These are phyloP conservation scores for Diaporthe vexans DNA, from an alignment of 2,329 filamentous ascomycete genomes.

Conservation along the genomic window DNA sequence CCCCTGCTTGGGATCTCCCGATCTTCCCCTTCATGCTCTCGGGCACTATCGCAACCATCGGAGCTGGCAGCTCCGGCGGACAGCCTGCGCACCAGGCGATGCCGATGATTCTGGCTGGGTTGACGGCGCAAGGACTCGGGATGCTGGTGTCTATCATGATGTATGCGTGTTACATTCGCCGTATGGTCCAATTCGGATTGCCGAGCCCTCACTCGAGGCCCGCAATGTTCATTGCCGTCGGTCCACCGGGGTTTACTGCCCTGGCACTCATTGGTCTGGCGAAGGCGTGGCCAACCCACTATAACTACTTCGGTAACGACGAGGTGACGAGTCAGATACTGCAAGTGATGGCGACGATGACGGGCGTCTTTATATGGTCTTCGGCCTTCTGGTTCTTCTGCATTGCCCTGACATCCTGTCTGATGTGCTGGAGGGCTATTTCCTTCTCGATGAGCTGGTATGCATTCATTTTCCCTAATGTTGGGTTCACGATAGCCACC, in stretches of 20 bases:
- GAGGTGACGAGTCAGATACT: conserved; percentile 38
- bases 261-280: conserved; percentile 43
- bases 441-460: conserved; percentile 44
- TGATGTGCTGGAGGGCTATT: conserved; percentile 39
- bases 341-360: conserved; percentile 35
- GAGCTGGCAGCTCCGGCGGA: conserved; percentile 11
- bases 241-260: conserved; percentile 40
- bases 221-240: conserved; percentile 25
- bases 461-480: conserved; percentile 44
- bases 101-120: conserved; percentile 12
- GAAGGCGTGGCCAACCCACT: conserved; percentile 34
- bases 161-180: conserved; percentile 12
- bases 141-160: conserved; percentile 23
- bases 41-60: conserved; percentile 12
- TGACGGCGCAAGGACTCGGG: conserved; percentile 20
- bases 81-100: conserved; percentile 1
- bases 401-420: neutral
- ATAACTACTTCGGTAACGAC: conserved; percentile 41
- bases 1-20: conserved; percentile 1
- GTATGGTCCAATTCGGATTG: conserved; percentile 2
- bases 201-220: conserved; percentile 8
- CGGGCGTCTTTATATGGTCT: conserved; percentile 31
- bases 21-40: conserved; percentile 7
- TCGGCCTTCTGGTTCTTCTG: conserved; percentile 17
- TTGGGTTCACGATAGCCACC: conserved; percentile 44